These are phyloP conservation scores for Silene noctiflora DNA, from an alignment of 179 eudicot species.

Conservation along the genomic window DNA sequence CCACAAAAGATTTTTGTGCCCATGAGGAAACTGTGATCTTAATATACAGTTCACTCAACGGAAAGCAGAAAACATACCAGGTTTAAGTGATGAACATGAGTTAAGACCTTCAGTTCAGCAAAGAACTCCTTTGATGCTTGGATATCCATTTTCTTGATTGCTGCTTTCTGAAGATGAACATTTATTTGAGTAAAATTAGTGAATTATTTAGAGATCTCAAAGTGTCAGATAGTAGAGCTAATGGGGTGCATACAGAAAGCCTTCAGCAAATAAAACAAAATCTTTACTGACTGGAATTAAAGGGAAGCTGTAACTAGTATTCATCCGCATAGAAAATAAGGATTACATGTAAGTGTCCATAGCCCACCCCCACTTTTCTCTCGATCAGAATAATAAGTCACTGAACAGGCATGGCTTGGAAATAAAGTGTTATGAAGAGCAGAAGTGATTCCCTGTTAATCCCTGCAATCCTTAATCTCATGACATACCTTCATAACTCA, in stretches of 20 bases:
- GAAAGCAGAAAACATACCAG: conserved; percentile 30
- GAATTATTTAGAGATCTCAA: background rate
- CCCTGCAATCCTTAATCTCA: background rate
- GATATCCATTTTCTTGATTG: conserved; percentile 84
- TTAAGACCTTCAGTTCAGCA: conserved; percentile 68
- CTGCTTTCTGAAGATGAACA: conserved; percentile 59
- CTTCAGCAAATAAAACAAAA: background rate
- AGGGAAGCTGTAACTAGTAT: conserved; percentile 1
- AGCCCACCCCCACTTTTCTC: background rate
- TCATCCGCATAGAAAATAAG: background rate
- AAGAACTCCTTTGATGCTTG: conserved; percentile 69
- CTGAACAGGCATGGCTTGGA: background rate
- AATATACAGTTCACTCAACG: background rate
- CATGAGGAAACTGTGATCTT: background rate
- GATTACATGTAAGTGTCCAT: background rate
- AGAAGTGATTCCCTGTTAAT: background rate
- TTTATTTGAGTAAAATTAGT: background rate
- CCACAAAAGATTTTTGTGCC: background rate
- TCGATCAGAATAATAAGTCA: background rate
- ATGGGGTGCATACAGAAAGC: background rate
- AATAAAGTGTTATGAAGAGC: background rate
- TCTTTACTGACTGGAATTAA: background rate
- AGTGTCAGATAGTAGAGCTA: conserved; percentile 2
- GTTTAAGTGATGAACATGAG: conserved; percentile 74
- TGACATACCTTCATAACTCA: too few species aligned